Base-by-base conservation (phyloP, 306 rosid species). In the Trifolium subterraneum region DNA sequence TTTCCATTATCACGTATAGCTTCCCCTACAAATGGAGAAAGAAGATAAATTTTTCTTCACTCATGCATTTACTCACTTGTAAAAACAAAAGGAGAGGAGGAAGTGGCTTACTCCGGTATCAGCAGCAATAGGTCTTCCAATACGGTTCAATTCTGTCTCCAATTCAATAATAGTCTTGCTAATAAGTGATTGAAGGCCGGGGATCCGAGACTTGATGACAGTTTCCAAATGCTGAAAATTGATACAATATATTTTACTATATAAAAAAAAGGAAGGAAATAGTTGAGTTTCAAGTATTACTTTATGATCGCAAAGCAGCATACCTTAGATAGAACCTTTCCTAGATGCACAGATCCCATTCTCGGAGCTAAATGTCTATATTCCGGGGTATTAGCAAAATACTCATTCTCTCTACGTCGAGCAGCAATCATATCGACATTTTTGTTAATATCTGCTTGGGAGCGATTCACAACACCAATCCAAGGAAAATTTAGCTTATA, bases 361-460 rank as follows among this genome's bases (percentile, higher is more conserved):
- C 98, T 84, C 68, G 52, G 85, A 52, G 98, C 95, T 35, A 95
- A 88, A 88, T 92, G 99, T 82, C 79, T 90, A 84, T 95, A 95
- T 81, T 95, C 99, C 0, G 97, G 87, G 33, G 93, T 90, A 75
- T 1, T 86, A 25, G 90, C 16, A 79, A 95, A 95, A 61, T 95
- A 90, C 58, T 95, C 99, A 8, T 82, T 90, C 79, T 95, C 99
- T 80, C 96, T 92, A 71, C 88, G 95, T 35, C 99, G 89, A 63
- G 99, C 99, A 51, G 99, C 99, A 79, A 95, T 92, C 99, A 95
- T 95, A 76, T 95, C 99, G n/a, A 95, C 99, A 74, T 90, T 92
- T 86, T 92, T 95, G 87, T 95, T 95, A 77, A 95, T 95, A 78
- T 94, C 97, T 12, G 84, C 85, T 94, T 94, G 99, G 74, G 99